These are phyloP conservation scores for Ceratocystis colombiana DNA, from an alignment of 2,329 filamentous ascomycete species.

Conservation along the genomic window DNA sequence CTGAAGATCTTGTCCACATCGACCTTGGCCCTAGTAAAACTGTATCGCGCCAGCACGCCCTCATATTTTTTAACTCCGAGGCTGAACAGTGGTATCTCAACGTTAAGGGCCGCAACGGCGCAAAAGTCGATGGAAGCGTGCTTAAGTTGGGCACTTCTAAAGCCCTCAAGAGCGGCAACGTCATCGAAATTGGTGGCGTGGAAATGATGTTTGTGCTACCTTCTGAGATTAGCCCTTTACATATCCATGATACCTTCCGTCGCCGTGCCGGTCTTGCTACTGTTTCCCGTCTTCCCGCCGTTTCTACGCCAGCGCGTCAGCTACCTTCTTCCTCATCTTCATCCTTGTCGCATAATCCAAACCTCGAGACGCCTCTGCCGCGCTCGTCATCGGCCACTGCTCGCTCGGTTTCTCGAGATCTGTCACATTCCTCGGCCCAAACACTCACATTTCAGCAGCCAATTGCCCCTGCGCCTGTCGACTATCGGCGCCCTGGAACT, in stretches of 20 bases:
- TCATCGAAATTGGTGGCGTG: constrained; percentile 81
- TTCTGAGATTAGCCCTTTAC: constrained; percentile 53
- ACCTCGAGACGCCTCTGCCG: constrained; percentile 25
- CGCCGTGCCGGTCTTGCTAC: constrained; percentile 48
- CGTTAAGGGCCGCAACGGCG: constrained; percentile 84
- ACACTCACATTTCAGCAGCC: constrained; percentile 35
- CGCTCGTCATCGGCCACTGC: constrained; percentile 20
- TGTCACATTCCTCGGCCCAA: constrained; percentile 25
- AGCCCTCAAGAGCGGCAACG: constrained; percentile 70
- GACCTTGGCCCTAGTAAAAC: constrained; percentile 79
- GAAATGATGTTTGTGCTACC: constrained; percentile 99
- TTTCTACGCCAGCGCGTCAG: constrained; percentile 18
- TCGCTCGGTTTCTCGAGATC: constrained; percentile 15
- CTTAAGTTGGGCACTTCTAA: constrained; percentile 58
- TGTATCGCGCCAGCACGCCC: constrained; percentile 65
- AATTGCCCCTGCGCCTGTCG: constrained; percentile 50
- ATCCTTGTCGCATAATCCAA: constrained; percentile 19
- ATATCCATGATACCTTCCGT: constrained; percentile 59
- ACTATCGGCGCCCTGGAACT: constrained; percentile 52
- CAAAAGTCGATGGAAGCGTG: constrained; percentile 65
- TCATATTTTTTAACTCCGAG: constrained; percentile 61
- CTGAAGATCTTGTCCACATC: constrained; percentile 59
- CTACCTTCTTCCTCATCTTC: constrained; percentile 23
- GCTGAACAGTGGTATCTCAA: constrained; percentile 68
- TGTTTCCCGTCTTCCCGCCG: constrained; percentile 24